phyloP scores from a whole-genome alignment of 164 flowering plant genomes.

The Nymphaea colorata region DNA sequence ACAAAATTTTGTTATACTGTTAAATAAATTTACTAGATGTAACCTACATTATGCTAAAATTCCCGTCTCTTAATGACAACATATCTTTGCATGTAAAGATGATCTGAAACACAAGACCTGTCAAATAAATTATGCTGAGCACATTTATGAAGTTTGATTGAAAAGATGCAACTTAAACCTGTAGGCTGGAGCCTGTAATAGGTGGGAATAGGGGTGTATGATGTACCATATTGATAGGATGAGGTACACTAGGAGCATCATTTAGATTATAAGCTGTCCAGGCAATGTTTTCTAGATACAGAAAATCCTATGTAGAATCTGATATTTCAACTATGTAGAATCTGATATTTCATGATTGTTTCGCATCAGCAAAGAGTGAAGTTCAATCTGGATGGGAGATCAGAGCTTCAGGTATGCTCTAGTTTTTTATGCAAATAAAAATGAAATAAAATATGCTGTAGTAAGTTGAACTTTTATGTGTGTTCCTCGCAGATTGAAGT shows the following conservation, averaged over 20 bases:
- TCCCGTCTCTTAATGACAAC: too few species aligned
- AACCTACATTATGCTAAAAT: not conserved
- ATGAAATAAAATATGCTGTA: not conserved
- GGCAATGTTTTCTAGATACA: not conserved
- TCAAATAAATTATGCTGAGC: too few species aligned
- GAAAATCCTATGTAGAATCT: not conserved
- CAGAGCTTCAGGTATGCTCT: conserved; percentile 61
- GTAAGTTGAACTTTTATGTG: not conserved
- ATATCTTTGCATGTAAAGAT: too few species aligned
- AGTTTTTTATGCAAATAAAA: not conserved
- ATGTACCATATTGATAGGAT: not conserved
- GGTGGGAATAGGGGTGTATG: not conserved
- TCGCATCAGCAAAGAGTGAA: conserved; percentile 45
- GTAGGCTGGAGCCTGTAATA: too few species aligned
- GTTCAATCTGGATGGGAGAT: conserved; percentile 59
- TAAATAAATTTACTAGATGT: not conserved
- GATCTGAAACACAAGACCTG: too few species aligned
- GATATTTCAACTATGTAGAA: not conserved
- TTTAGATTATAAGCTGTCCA: not conserved
- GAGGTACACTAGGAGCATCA: not conserved
- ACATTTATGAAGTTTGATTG: too few species aligned
- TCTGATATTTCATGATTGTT: not conserved
- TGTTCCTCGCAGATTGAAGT: conserved; percentile 45
- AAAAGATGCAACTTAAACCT: too few species aligned
- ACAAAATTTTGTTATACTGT: too few species aligned